A percentile compares a stretch with the other conserved stretches of the same genome.
phyloP scores from a whole-genome alignment of 1,284 basidiomycete genomes.

The Termitomyces sp. region DNA sequence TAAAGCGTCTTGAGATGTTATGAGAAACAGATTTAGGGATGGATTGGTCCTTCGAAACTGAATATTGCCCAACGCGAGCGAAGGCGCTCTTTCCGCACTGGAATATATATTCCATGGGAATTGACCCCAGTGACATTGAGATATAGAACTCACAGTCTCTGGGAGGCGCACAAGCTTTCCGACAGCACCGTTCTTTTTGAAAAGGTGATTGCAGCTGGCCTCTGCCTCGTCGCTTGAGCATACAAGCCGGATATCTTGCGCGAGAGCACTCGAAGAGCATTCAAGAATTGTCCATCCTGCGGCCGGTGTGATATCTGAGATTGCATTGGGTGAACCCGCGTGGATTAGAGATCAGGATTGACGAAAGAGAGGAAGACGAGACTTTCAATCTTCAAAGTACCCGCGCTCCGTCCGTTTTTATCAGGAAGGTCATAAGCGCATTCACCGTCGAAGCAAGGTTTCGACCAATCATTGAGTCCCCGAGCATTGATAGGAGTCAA shows the following conservation, averaged over 20 bases:
- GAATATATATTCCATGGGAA: not conserved
- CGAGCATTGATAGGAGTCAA: not conserved
- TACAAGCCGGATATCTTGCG: constrained; percentile 26
- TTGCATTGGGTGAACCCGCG: constrained; percentile 20
- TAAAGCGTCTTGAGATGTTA: constrained; percentile 29
- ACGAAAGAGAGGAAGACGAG: not conserved
- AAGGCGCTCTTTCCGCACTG: constrained; percentile 47
- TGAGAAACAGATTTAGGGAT: constrained; percentile 29
- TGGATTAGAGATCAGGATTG: not conserved
- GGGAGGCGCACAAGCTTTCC: constrained; percentile 48
- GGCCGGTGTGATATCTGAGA: constrained; percentile 47
- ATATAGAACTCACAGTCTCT: constrained; percentile 30
- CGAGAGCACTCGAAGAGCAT: constrained; percentile 32
- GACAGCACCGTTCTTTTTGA: constrained; percentile 35
- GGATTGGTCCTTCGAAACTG: constrained; percentile 36
- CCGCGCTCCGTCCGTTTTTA: not conserved
- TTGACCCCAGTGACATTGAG: not conserved
- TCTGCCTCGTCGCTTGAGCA: constrained; percentile 4
- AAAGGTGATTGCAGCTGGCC: constrained; percentile 37
- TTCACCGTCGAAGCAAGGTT: constrained; percentile 14
- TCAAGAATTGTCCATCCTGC: constrained; percentile 47
- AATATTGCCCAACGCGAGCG: constrained; percentile 39
- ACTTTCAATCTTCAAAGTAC: not conserved
- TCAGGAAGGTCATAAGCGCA: constrained; percentile 14
- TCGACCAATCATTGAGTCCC: constrained; percentile 14